Evolutionary conservation across 169 alveolate genomes (phyloP).

Genomic region (Perkinsus olseni): DNA sequence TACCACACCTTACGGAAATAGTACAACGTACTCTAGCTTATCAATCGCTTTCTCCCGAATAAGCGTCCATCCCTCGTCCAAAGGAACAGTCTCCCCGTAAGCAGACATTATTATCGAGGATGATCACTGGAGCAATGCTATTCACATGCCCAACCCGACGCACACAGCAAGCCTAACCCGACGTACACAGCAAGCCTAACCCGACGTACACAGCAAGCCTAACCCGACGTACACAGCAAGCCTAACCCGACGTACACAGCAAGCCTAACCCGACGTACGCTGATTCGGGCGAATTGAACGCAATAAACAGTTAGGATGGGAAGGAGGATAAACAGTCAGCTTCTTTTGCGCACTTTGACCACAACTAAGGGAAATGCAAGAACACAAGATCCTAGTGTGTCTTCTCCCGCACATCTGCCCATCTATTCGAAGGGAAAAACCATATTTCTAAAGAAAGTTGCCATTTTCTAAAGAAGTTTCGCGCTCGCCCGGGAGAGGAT

Average conservation of each 20-base stretch:
- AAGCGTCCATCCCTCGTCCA: conserved; percentile 33
- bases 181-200: too few relatives aligned
- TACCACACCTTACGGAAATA: too few relatives aligned
- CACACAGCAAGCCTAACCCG: neutral
- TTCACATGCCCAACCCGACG: neutral
- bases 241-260: too few relatives aligned
- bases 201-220: too few relatives aligned
- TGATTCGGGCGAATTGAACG: neutral
- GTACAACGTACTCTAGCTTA: conserved; percentile 14
- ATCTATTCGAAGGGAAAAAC: too few relatives aligned
- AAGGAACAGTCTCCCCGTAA: neutral
- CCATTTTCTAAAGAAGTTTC: too few relatives aligned
- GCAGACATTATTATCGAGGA: neutral
- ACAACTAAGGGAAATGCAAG: neutral
- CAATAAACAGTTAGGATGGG: neutral
- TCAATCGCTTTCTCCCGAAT: conserved; percentile 25
- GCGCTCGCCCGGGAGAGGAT: too few relatives aligned
- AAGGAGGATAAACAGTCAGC: neutral
- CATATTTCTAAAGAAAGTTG: too few relatives aligned
- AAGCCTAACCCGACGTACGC: neutral
- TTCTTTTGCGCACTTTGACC: neutral
- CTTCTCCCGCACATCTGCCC: too few relatives aligned
- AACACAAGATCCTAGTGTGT: neutral
- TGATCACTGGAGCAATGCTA: neutral
- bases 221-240: too few relatives aligned